These are phyloP conservation scores for Phaeophleospora eucalypticola DNA, from an alignment of 2,329 filamentous ascomycete species.

Conservation along the genomic window DNA sequence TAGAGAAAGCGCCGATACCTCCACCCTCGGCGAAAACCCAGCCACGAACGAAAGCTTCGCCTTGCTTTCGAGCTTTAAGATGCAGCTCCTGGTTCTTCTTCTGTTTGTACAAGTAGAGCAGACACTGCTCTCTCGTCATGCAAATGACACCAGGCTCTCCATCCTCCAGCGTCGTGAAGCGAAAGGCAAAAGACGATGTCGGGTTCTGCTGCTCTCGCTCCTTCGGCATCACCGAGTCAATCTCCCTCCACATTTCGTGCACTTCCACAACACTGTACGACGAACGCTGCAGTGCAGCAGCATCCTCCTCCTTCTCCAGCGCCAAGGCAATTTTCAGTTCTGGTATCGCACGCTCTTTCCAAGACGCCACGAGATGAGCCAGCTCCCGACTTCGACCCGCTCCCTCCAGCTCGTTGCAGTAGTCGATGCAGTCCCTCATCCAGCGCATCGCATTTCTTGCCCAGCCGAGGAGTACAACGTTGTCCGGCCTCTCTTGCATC, in stretches of 20 bases:
- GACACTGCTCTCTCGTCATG: not conserved
- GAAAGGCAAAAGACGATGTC: not conserved
- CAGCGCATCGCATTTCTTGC: not conserved
- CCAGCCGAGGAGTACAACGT: not conserved
- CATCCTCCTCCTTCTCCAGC: not conserved
- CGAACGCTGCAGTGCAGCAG: not conserved
- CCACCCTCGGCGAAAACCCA: too few relatives aligned
- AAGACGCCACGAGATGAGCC: not conserved
- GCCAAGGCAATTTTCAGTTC: not conserved
- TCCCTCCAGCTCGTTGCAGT: not conserved
- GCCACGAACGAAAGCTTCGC: not conserved
- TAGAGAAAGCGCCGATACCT: too few relatives aligned
- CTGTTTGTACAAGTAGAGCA: not conserved
- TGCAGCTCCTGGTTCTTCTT: not conserved
- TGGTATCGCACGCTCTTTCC: not conserved
- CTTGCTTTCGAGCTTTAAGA: too few relatives aligned
- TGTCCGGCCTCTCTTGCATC: not conserved
- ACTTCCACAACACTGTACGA: not conserved
- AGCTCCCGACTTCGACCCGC: not conserved
- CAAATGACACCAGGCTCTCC: not conserved
- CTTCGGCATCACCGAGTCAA: not conserved
- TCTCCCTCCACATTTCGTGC: not conserved
- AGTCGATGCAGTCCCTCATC: not conserved
- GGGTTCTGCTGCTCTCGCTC: not conserved
- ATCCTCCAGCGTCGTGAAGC: not conserved